Conservation (phyloP, 225 moss, liverwort and hornwort genomes). For the Marchantia paleacea region DNA sequence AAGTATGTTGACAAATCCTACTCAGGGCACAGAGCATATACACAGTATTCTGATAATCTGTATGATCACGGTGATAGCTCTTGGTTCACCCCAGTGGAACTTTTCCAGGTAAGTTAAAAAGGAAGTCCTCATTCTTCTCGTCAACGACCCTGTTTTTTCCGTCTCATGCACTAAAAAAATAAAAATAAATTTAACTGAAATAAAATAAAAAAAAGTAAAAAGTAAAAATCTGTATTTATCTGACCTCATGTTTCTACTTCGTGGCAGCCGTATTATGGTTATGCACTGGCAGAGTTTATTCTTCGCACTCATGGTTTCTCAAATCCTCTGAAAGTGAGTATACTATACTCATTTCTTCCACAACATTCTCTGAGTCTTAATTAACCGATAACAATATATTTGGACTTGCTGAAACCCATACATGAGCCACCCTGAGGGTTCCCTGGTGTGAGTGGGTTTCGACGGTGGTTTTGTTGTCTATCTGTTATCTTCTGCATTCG, state of each 20-base stretch:
- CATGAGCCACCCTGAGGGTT: too few species aligned
- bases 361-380: too few species aligned
- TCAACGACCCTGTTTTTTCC: too few species aligned
- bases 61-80: conserved; percentile 70
- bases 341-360: too few species aligned
- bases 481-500: too few species aligned
- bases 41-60: conserved; percentile 56
- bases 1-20: not conserved
- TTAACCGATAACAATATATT: too few species aligned
- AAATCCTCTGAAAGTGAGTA: conserved; percentile 65
- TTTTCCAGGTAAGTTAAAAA: conserved; percentile 60
- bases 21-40: conserved; percentile 72
- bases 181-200: too few species aligned
- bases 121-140: not conserved
- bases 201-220: too few species aligned
- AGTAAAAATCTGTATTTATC: too few species aligned
- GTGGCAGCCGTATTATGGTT: conserved; percentile 91
- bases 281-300: conserved; percentile 88
- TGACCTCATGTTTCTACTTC: not conserved
- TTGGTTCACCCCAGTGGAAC: conserved; percentile 96
- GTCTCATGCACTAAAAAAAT: not conserved
- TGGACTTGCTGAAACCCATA: too few species aligned
- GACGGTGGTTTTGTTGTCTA: too few species aligned
- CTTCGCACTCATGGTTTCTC: conserved; percentile 66
- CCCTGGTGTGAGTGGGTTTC: too few species aligned